These are phyloP conservation scores for Omphalotus olearius DNA, from an alignment of 1,284 basidiomycete species.

Conservation along the genomic window DNA sequence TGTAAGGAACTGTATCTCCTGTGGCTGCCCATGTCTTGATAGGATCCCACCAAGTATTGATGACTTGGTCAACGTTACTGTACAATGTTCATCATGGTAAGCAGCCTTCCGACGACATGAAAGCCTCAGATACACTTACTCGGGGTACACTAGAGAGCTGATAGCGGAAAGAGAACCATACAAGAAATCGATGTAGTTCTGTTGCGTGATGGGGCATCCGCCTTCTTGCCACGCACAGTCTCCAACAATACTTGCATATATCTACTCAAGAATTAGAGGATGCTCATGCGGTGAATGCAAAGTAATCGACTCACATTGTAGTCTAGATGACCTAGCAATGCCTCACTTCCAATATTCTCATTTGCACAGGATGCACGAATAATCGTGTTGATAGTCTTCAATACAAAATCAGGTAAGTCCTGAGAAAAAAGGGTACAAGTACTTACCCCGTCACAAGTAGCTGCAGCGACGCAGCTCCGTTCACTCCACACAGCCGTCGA, in stretches of 20 bases:
- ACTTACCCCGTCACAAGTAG: constrained; percentile 2
- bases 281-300: not conserved
- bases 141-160: constrained; percentile 2
- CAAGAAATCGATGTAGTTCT: constrained; percentile 15
- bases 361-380: not conserved
- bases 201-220: constrained; percentile 13
- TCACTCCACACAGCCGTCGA: not conserved
- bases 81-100: not conserved
- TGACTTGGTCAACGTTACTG: not conserved
- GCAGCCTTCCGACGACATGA: too few relatives aligned
- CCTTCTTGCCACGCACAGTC: not conserved
- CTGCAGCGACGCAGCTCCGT: constrained; percentile 1
- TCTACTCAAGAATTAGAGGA: not conserved
- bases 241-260: not conserved
- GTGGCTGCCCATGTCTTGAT: constrained; percentile 13
- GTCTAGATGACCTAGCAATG: not conserved
- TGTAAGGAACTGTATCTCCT: constrained; percentile 12
- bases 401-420: not conserved
- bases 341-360: not conserved
- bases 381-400: not conserved
- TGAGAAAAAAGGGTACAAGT: not conserved
- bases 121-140: not conserved
- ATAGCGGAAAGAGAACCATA: constrained; percentile 9
- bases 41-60: constrained; percentile 8
- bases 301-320: not conserved